Conservation (phyloP, 164 flowering plant species). For the Aristolochia fimbriata region DNA sequence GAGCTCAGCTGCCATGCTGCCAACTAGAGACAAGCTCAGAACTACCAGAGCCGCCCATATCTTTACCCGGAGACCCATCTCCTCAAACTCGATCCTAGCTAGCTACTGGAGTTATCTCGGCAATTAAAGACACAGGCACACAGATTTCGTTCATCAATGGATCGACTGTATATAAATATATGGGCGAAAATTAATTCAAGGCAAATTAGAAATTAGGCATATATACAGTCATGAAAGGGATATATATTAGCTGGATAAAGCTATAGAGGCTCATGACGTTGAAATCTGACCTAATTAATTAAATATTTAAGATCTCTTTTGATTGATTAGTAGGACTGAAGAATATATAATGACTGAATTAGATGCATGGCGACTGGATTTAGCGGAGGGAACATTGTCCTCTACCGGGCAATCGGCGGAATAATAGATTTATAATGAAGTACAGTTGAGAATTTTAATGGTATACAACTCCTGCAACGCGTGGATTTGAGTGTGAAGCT, state of each 20-base stretch:
- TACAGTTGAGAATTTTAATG: neutral
- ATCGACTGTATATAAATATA: no score
- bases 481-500: neutral
- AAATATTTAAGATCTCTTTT: neutral
- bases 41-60: constrained; percentile 5
- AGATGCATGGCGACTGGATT: neutral
- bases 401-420: neutral
- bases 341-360: no score
- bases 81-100: no score
- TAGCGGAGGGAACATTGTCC: neutral
- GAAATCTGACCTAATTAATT: neutral
- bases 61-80: constrained; percentile 7
- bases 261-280: no score
- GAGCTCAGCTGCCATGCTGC: constrained; percentile 28
- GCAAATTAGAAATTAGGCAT: neutral
- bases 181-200: no score
- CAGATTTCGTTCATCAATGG: neutral
- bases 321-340: neutral
- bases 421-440: neutral
- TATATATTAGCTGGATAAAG: no score
- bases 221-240: neutral
- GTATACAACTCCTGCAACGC: neutral
- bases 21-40: constrained; percentile 11
- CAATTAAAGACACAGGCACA: neutral
- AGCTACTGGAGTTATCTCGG: no score